These are phyloP conservation scores for Linum usitatissimum DNA, from an alignment of 345 rosid genomes.

Conservation along the genomic window DNA sequence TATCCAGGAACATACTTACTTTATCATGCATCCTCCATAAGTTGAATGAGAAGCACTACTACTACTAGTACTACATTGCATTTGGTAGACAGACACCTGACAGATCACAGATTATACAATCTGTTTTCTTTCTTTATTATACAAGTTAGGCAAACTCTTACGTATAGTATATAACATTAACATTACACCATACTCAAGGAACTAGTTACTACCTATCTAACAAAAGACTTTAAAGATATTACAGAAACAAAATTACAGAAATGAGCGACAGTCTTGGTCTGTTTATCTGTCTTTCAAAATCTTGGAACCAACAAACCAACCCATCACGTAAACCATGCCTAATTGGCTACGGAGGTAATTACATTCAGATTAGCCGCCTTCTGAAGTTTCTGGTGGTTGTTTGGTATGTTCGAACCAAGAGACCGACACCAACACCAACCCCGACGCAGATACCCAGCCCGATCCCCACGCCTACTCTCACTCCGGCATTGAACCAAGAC, in stretches of 20 bases:
- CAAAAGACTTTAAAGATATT: constrained; percentile 4
- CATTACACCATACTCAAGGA: constrained; percentile 9
- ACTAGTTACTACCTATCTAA: constrained; percentile 1
- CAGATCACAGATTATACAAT: no score
- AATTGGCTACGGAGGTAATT: not conserved
- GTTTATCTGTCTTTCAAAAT: constrained; percentile 23
- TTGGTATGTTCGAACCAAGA: constrained; percentile 71
- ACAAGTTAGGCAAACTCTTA: not conserved
- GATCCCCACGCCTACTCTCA: constrained; percentile 90
- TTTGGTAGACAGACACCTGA: no score
- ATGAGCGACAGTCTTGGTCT: not conserved
- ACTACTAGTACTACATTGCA: no score
- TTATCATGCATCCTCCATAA: no score
- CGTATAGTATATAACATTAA: constrained; percentile 8
- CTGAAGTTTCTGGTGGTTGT: constrained; percentile 66
- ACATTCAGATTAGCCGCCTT: constrained; percentile 40
- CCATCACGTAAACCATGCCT: not conserved
- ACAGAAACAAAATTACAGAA: not conserved
- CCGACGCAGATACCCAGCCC: constrained; percentile 93
- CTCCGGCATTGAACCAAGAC: constrained; percentile 95
- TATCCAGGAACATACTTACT: no score
- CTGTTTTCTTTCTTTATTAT: no score
- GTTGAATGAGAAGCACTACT: no score
- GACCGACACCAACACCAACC: constrained; percentile 81
- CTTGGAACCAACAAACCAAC: constrained; percentile 13